Base-by-base conservation (phyloP, 805 yeast species). In the Vanderwaltozyma yarrowii region DNA sequence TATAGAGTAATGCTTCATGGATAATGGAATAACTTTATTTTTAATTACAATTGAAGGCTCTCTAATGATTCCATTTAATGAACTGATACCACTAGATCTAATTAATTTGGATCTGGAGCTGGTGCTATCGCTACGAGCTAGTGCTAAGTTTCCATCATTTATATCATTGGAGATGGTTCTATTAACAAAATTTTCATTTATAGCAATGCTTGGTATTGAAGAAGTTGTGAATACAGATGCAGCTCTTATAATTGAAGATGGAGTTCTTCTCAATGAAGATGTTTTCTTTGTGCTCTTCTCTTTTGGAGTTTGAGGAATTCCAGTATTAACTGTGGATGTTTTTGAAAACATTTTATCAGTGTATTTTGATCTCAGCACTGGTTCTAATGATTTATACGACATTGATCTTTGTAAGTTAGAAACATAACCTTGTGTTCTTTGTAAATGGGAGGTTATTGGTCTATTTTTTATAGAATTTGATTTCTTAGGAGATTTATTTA, bases 181-280 rank as follows among this genome's bases (percentile, higher is more conserved):
- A 17, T 17, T 17, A 4, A 10, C 21, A 5, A 27, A 5, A 8
- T 27, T 27, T 9, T 30, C 32, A 4, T 15, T 17, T 4, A 16
- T 17, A 17, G 21, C 13, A 30, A 3, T 31, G 23, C 32, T 28
- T 13, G 38, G 24, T 17, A 30, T 26, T 3, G 38, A 35, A 3
- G 52, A 40, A 2, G 55, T 39, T 10, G 53, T 54, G 23, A 59
- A 46, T 2, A 49, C 52, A 2, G 65, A 60, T 4, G 62, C 63
- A 10, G 65, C 65, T 39, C 65, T 50, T 41, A 56, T 58, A 16
- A 60, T 59, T 6, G 62, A 57, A 0, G 65, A 60, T 7, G 58
- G 55, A 0, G 64, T 57, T 25, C 65, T 51, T 42, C 62, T 51
- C 31, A 60, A 40, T 15, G 60, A 49, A 6, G 51, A 35, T 4